Conservation (phyloP, 2,329 filamentous ascomycete genomes). For the Phaeosphaeriaceae sp. region DNA sequence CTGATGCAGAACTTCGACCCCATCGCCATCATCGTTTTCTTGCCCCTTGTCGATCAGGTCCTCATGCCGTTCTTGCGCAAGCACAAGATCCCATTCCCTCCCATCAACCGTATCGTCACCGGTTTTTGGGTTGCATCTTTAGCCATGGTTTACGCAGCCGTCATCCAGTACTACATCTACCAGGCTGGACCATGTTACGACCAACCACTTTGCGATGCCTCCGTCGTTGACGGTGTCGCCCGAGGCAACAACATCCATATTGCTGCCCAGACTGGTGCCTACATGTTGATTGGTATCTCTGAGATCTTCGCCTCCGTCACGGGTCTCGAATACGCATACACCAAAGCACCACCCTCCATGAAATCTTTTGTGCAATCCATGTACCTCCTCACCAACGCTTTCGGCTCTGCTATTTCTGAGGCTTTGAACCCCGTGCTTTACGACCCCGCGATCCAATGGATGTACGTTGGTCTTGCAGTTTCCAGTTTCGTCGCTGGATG, state of each 20-base stretch:
- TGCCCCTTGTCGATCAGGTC: slow-evolving; percentile 53
- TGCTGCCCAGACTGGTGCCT: slow-evolving; percentile 55
- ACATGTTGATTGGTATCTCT: slow-evolving; percentile 57
- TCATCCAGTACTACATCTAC: slow-evolving; percentile 68
- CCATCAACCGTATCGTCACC: slow-evolving; percentile 63
- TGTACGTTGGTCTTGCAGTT: slow-evolving; percentile 54
- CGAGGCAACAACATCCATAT: slow-evolving; percentile 55
- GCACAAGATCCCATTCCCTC: slow-evolving; percentile 52
- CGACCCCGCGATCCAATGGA: slow-evolving; percentile 73
- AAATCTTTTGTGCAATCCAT: slow-evolving; percentile 61
- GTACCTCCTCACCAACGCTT: slow-evolving; percentile 68
- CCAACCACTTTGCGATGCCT: slow-evolving; percentile 45
- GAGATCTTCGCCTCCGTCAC: slow-evolving; percentile 59
- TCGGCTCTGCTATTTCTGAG: slow-evolving; percentile 68
- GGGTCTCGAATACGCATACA: slow-evolving; percentile 58
- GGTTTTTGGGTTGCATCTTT: slow-evolving; percentile 62
- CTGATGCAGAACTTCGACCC: slow-evolving; percentile 59
- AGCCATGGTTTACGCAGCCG: slow-evolving; percentile 63
- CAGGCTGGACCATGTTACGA: slow-evolving; percentile 61
- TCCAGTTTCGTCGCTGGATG: slow-evolving; percentile 40
- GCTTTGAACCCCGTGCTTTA: slow-evolving; percentile 68
- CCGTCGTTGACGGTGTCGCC: slow-evolving; percentile 35
- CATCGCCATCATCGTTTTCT: slow-evolving; percentile 57
- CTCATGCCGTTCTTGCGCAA: slow-evolving; percentile 55
- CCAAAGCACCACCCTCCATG: slow-evolving; percentile 57